Base-by-base conservation (phyloP, 352 stramenopile species). In the Phytophthora cryptogea region DNA sequence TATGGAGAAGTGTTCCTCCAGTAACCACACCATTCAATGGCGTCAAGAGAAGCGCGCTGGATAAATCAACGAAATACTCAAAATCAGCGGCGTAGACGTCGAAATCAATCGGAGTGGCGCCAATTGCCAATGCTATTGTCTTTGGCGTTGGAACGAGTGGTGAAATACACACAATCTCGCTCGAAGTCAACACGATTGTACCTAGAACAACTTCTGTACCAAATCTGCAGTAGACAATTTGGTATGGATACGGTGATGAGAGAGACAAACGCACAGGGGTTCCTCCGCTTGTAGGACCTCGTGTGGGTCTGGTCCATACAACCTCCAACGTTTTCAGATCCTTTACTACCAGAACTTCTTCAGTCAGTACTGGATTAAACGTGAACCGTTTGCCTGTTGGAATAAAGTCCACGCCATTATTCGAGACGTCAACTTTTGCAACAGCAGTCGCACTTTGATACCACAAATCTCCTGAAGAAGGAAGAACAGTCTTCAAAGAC, bases 1-100 rank as follows among this genome's bases (percentile, higher is more conserved):
- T 71, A 11, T 73, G 54, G 2, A 93, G 66, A 1, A 88, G 55
- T 2, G 81, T 93, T 4, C 83, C 83, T 11, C 83, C 83, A 16
- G 9, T 44, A 9, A 75, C 43, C 5, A 79, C 68, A 9, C 83
- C 83, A 39, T 75, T 72, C 3, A 71, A 11, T 2, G 82, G 82
- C 0, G 40, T 57, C 1, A 94, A 37, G 4, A 55, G n/a, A 8
- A 84, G 59, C 1, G 8, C 40, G 10, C 42, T 42, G 2, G 66
- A 84, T 0, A 14, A 17, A 42, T 81, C 74, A 0, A n/a, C 20
- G 6, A 52, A 33, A 46, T 74, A 90, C n/a, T 79, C 66, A 62
- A 88, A 90, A 11, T 68, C 56, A 2, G 65, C 58, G 8, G 53
- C 77, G 30, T 68, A 72, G 0, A 76, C 51, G 26, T 85, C 80